Evolutionary conservation across 2,329 filamentous ascomycete species (phyloP).

Genomic region (Didymella lethalis): DNA sequence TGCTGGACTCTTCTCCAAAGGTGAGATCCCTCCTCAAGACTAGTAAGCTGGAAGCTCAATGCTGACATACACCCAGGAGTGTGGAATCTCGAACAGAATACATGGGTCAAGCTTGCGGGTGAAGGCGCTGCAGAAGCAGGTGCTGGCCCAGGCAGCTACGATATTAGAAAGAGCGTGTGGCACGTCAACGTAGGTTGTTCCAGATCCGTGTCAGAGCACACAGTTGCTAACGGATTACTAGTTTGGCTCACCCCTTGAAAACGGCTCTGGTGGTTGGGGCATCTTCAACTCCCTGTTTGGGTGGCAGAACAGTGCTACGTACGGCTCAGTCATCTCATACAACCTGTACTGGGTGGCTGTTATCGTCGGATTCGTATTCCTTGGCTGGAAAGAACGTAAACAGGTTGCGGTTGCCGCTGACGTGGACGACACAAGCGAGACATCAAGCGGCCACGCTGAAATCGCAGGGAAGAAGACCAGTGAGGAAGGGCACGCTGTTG

Average conservation of each 20-base stretch:
- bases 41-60: too few relatives aligned
- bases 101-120: conserved; percentile 71
- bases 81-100: conserved; percentile 75
- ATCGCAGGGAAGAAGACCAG: conserved; percentile 28
- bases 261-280: conserved; percentile 82
- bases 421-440: conserved; percentile 20
- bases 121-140: conserved; percentile 70
- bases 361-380: conserved; percentile 68
- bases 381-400: conserved; percentile 72
- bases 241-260: conserved; percentile 78
- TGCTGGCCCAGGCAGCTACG: conserved; percentile 76
- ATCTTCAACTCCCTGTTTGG: conserved; percentile 87
- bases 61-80: conserved; percentile 45
- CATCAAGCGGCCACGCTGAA: conserved; percentile 27
- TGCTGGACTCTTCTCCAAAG: conserved; percentile 80
- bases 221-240: conserved; percentile 41
- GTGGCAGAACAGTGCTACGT: conserved; percentile 88
- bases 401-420: conserved; percentile 21
- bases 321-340: conserved; percentile 86
- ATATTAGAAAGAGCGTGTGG: conserved; percentile 81
- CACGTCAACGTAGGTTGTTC: conserved; percentile 73
- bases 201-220: background rate
- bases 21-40: conserved; percentile 40
- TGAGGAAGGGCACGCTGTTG: conserved; percentile 24
- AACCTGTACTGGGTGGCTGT: conserved; percentile 85